Percentiles rank a stretch among this genome's conserved stretches.
These are phyloP conservation scores for Penicillium paxilli DNA, from an alignment of 495 filamentous ascomycete species.

Conservation along the genomic window DNA sequence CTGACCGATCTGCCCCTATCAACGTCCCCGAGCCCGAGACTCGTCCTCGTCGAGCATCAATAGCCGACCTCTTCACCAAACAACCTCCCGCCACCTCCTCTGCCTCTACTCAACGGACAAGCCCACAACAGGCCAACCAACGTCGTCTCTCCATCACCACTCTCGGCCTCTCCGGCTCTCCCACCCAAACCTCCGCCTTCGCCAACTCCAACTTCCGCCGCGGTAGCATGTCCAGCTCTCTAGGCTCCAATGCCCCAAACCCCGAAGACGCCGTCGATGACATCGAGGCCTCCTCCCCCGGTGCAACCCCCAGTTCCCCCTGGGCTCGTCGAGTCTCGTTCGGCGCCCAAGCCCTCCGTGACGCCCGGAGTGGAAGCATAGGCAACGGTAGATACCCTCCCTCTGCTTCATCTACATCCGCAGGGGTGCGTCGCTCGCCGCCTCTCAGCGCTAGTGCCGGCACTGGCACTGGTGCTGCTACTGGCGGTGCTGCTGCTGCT, in stretches of 20 bases:
- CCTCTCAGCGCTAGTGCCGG: conserved; percentile 14
- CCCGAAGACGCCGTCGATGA: conserved; percentile 89
- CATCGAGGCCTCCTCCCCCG: conserved; percentile 52
- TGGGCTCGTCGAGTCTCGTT: conserved; percentile 89
- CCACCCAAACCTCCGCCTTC: conserved; percentile 59
- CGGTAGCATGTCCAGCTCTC: conserved; percentile 71
- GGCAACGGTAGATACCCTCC: conserved; percentile 48
- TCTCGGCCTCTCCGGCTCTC: conserved; percentile 79
- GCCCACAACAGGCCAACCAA: conserved; percentile 55
- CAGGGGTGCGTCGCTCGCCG: conserved; percentile 23
- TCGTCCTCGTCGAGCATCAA: conserved; percentile 47
- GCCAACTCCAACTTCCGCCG: conserved; percentile 53
- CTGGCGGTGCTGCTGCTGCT: conserved; percentile 11
- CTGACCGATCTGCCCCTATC: conserved; percentile 48
- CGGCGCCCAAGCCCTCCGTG: conserved; percentile 81
- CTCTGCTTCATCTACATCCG: conserved; percentile 20
- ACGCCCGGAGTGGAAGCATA: conserved; percentile 55
- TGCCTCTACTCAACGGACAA: not conserved
- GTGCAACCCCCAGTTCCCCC: conserved; percentile 62
- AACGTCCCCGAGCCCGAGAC: conserved; percentile 41
- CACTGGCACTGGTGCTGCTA: conserved; percentile 9
- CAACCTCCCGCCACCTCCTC: conserved; percentile 8
- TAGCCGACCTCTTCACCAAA: conserved; percentile 50
- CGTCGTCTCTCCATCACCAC: conserved; percentile 88
- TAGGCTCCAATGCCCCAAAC: conserved; percentile 71